Evolutionary conservation across 2,329 filamentous ascomycete species (phyloP).

Genomic region (Rasamsonia emersonii): DNA sequence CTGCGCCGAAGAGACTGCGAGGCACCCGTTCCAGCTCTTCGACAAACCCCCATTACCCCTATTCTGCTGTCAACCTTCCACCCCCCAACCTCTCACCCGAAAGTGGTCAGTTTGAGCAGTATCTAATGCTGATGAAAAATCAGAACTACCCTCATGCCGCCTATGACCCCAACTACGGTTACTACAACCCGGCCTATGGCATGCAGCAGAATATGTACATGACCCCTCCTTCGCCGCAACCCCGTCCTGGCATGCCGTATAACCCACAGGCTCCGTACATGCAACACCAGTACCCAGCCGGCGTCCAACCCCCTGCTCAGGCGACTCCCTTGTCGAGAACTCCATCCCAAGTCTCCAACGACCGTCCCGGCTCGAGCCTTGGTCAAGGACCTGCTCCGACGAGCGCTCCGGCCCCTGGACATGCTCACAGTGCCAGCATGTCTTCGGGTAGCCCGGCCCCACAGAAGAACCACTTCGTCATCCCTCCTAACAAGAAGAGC

Average conservation of each 20-base stretch:
- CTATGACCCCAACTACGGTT: conserved; percentile 41
- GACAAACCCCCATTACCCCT: conserved; percentile 15
- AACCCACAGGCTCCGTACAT: conserved; percentile 41
- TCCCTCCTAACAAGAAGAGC: conserved; percentile 57
- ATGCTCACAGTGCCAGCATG: conserved; percentile 45
- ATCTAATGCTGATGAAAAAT: conserved; percentile 57
- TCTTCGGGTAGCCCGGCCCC: conserved; percentile 50
- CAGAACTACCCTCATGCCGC: conserved; percentile 53
- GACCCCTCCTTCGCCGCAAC: conserved; percentile 38
- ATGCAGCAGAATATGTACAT: conserved; percentile 34
- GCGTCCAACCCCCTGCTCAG: conserved; percentile 44
- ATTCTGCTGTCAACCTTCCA: conserved; percentile 20
- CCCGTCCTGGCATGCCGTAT: conserved; percentile 42
- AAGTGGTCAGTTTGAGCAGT: conserved; percentile 61
- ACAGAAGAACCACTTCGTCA: conserved; percentile 55
- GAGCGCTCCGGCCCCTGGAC: conserved; percentile 42
- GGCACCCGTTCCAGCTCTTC: conserved; percentile 17
- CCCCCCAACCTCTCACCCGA: conserved; percentile 58
- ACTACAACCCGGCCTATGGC: conserved; percentile 34
- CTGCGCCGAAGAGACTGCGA: conserved; percentile 27
- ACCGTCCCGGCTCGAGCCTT: conserved; percentile 53
- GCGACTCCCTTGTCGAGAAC: conserved; percentile 70
- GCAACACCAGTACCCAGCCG: conserved; percentile 43
- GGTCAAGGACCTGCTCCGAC: conserved; percentile 47
- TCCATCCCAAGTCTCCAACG: conserved; percentile 67